A percentile compares a stretch with the other conserved stretches of the same genome.
Evolutionary conservation across 495 filamentous ascomycete genomes (phyloP).

Genomic region (Aspergillus cavernicola): DNA sequence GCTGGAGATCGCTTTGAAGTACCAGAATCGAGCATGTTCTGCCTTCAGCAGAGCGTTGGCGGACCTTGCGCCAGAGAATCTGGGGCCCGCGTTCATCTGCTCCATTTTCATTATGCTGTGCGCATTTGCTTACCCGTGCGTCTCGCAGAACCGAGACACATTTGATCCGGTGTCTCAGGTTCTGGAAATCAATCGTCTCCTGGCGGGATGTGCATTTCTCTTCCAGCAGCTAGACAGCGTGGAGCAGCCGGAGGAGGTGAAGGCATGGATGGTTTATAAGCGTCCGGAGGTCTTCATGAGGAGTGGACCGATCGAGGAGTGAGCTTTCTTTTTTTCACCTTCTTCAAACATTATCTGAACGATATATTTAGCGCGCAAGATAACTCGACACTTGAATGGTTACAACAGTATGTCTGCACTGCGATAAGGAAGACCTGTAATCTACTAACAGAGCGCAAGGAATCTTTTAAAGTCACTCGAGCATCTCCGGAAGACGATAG

Average conservation of each 20-base stretch:
- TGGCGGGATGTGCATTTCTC: conserved; percentile 34
- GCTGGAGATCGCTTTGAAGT: conserved; percentile 32
- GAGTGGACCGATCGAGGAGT: conserved; percentile 16
- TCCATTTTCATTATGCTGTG: conserved; percentile 41
- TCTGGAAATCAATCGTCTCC: conserved; percentile 32
- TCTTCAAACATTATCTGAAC: not conserved
- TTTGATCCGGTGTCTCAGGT: conserved; percentile 30
- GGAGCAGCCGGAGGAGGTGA: conserved; percentile 23
- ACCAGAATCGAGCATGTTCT: conserved; percentile 36
- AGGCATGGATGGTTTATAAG: conserved; percentile 28
- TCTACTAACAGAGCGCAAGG: conserved; percentile 14
- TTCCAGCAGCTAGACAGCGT: conserved; percentile 26
- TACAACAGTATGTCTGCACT: conserved; percentile 24
- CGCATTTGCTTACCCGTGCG: conserved; percentile 31
- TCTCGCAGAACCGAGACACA: conserved; percentile 26
- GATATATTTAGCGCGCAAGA: conserved; percentile 6
- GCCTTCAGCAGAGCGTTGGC: conserved; percentile 29
- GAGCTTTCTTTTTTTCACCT: not conserved
- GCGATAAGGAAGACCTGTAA: no score
- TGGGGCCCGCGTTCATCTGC: conserved; percentile 36
- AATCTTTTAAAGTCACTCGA: conserved; percentile 23
- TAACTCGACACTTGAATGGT: conserved; percentile 9
- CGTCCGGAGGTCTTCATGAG: conserved; percentile 5
- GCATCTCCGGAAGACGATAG: conserved; percentile 18
- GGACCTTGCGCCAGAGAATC: conserved; percentile 23